Conservation (phyloP, 106 monocot species). For the Cymbidium sinense region DNA sequence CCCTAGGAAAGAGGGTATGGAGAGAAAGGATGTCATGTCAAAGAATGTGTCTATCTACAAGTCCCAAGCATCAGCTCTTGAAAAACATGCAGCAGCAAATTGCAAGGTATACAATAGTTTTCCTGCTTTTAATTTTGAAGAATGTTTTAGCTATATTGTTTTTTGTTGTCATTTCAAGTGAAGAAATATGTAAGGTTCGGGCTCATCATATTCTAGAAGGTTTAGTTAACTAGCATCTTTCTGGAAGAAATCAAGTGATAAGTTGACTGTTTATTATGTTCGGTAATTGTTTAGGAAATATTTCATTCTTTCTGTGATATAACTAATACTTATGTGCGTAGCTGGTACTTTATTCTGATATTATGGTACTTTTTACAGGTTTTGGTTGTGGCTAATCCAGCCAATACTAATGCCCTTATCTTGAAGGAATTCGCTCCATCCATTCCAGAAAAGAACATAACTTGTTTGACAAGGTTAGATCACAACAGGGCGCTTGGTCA, state of each 20-base stretch:
- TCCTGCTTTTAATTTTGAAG: too few species aligned
- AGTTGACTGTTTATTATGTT: too few species aligned
- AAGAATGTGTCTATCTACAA: slow-evolving; percentile 74
- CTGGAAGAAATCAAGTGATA: too few species aligned
- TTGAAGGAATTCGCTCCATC: slow-evolving; percentile 69
- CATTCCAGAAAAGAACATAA: slow-evolving; percentile 68
- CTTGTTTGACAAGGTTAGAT: slow-evolving; percentile 72
- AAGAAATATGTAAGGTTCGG: too few species aligned
- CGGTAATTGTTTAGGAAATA: too few species aligned
- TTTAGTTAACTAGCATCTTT: too few species aligned
- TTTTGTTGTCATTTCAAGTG: too few species aligned
- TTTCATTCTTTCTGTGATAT: neutral
- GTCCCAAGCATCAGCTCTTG: slow-evolving; percentile 62
- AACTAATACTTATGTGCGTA: neutral
- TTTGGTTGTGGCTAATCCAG: slow-evolving; percentile 68
- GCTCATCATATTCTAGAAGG: too few species aligned
- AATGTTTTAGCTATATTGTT: neutral
- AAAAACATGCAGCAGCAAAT: slow-evolving; percentile 53
- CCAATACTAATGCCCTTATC: slow-evolving; percentile 66
- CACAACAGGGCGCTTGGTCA: slow-evolving; percentile 73
- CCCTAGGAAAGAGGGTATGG: slow-evolving; percentile 61
- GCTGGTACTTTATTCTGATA: neutral
- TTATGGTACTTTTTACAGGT: slow-evolving; percentile 31
- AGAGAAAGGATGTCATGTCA: slow-evolving; percentile 66
- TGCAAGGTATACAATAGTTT: slow-evolving; percentile 70